Conservation (phyloP, 2,329 filamentous ascomycete species). For the Arthrinium puccinioides region DNA sequence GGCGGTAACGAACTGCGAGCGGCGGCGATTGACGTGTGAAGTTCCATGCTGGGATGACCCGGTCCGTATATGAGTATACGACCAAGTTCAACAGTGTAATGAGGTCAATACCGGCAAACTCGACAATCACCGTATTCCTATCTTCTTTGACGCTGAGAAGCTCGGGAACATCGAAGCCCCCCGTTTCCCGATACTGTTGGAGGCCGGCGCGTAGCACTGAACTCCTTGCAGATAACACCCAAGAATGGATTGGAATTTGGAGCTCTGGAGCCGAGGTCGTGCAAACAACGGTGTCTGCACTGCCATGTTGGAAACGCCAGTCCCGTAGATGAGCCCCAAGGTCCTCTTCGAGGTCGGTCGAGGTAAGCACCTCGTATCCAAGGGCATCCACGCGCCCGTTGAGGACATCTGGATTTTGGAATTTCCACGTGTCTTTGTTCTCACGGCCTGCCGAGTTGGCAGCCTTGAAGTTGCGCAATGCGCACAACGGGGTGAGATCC, state of each 20-base stretch:
- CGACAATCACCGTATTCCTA: conserved; percentile 47
- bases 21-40: conserved; percentile 59
- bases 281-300: conserved; percentile 37
- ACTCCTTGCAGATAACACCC: conserved; percentile 71
- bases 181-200: conserved; percentile 45
- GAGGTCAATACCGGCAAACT: conserved; percentile 66
- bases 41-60: conserved; percentile 79
- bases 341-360: conserved; percentile 60
- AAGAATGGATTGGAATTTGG: conserved; percentile 73
- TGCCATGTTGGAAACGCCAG: conserved; percentile 29
- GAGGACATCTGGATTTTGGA: conserved; percentile 33
- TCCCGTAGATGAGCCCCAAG: conserved; percentile 41
- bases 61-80: conserved; percentile 75
- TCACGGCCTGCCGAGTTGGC: conserved; percentile 27
- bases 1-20: conserved; percentile 66
- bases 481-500: conserved; percentile 63
- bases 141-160: conserved; percentile 48
- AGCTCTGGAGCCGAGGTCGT: conserved; percentile 60
- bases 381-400: conserved; percentile 45
- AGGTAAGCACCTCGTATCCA: conserved; percentile 48
- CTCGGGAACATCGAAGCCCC: conserved; percentile 51
- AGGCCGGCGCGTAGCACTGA: conserved; percentile 57
- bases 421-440: conserved; percentile 33
- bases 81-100: conserved; percentile 73
- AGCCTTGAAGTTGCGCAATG: conserved; percentile 54